These are phyloP conservation scores for Phytopythium litorale DNA, from an alignment of 352 stramenopile species.

Conservation along the genomic window DNA sequence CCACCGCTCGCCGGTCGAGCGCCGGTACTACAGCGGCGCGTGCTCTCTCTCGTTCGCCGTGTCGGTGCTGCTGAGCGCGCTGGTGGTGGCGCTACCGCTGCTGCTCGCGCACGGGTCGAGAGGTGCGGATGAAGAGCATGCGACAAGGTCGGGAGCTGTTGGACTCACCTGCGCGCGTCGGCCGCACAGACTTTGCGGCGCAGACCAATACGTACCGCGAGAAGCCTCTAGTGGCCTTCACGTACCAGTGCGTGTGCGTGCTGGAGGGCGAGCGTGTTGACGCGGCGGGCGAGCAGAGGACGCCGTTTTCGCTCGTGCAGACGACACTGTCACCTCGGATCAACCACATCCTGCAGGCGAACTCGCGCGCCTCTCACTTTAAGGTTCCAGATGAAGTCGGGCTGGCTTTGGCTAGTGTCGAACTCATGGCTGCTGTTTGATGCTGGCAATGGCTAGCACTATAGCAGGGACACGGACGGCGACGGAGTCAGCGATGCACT, in stretches of 20 bases:
- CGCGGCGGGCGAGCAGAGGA: neutral
- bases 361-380: slow-evolving; percentile 30
- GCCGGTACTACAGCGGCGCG: slow-evolving; percentile 52
- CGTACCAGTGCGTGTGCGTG: slow-evolving; percentile 58
- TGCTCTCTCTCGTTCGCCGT: slow-evolving; percentile 54
- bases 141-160: neutral
- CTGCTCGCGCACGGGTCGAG: slow-evolving; percentile 51
- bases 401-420: neutral
- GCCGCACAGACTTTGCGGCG: slow-evolving; percentile 51
- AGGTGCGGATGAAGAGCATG: slow-evolving; percentile 17
- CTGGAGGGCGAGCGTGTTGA: slow-evolving; percentile 41
- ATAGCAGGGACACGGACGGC: slow-evolving; percentile 39
- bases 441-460: slow-evolving; percentile 22
- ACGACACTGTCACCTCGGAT: slow-evolving; percentile 37
- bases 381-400: slow-evolving; percentile 20
- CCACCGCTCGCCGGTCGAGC: slow-evolving; percentile 40
- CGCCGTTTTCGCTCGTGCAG: slow-evolving; percentile 33
- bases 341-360: slow-evolving; percentile 40
- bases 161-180: neutral
- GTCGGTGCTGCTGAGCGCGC: slow-evolving; percentile 30
- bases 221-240: slow-evolving; percentile 47
- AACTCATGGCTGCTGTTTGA: slow-evolving; percentile 1
- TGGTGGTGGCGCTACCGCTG: slow-evolving; percentile 46
- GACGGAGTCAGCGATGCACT: slow-evolving; percentile 53
- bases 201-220: slow-evolving; percentile 57